These are phyloP conservation scores for Pythium rishiriense DNA, from an alignment of 352 stramenopile genomes.

Conservation along the genomic window DNA sequence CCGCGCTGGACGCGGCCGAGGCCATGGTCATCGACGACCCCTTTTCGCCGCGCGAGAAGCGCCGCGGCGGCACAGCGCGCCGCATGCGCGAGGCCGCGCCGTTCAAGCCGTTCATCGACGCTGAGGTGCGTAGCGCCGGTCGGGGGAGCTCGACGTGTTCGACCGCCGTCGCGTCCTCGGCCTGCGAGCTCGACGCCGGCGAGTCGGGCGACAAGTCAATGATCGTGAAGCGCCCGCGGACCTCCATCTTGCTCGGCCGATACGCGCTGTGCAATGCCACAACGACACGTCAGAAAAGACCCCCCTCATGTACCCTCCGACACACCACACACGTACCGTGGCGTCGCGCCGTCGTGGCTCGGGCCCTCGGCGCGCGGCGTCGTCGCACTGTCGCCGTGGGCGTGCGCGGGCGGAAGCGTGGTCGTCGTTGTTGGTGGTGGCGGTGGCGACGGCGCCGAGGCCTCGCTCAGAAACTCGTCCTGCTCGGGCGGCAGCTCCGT, in stretches of 20 bases:
- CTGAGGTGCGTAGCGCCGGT: neutral
- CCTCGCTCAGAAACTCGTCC: slow-evolving; percentile 21
- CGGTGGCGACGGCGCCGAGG: neutral
- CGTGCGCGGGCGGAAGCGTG: too few relatives aligned
- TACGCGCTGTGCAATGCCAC: slow-evolving; percentile 8
- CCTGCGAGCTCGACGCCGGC: slow-evolving; percentile 26
- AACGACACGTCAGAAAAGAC: neutral
- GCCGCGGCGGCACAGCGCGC: slow-evolving; percentile 16
- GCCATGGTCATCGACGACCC: slow-evolving; percentile 15
- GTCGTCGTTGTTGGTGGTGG: neutral
- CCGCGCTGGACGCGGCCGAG: neutral
- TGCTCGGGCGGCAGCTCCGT: slow-evolving; percentile 64
- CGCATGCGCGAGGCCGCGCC: slow-evolving; percentile 16
- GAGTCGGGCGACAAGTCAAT: slow-evolving; percentile 76
- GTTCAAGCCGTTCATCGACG: neutral
- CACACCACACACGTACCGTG: neutral
- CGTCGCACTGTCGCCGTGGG: neutral
- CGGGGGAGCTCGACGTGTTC: slow-evolving; percentile 29
- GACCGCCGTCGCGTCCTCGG: slow-evolving; percentile 29
- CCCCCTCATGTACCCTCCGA: too few relatives aligned
- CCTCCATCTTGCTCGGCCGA: slow-evolving; percentile 57
- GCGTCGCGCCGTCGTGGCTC: neutral
- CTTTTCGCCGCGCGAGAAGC: slow-evolving; percentile 18
- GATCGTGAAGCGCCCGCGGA: slow-evolving; percentile 80
- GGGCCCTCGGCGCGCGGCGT: neutral